Base-by-base conservation (phyloP, 129 eudicot genomes). In the Escallonia rubra region DNA sequence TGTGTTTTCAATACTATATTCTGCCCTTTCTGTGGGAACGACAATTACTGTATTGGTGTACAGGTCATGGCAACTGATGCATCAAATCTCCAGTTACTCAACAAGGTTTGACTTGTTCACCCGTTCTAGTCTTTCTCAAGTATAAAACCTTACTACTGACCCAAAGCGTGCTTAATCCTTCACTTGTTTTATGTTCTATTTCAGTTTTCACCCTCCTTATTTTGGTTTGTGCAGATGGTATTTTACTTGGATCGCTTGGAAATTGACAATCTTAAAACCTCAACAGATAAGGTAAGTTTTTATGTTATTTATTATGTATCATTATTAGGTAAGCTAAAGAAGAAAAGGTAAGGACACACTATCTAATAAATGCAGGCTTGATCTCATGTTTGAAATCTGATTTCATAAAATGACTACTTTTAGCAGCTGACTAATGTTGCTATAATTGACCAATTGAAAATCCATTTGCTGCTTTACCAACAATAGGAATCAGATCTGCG, bases 61-160 rank as follows among this genome's bases (percentile, higher is more conserved):
- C 85, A 83, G 63, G 88, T 88, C 54, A 78, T 88, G 78, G 98
- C 96, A 61, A 81, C 98, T 9, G 95, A 92, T 86, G 77, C 96
- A 41, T 69, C 79, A 59, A 92, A 92, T 61, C 64, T 69, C 57
- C 81, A 81, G 66, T 74, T 85, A 43, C 77, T 83, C 52, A 81
- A 92, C 74, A 92, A 88, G 96, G 95, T 91, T 64, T 40, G 13
- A n/a, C 23, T 47, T 59, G 8, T 15, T 46, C 55, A 69, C 43
- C 57, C 66, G 48, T 41, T 58, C 11, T 70, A 15, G 8, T 23
- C 34, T 23, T 1, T 23, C 34, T 23, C 34, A 23, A 23, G 1
- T 23, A 23, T 23, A 23, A 23, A 23, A 23, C 34, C 34, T 23
- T 23, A 23, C 34, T 23, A 23, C 34, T 23, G 34, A 23, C 10